phyloP scores from a whole-genome alignment of 1,139 yeast species.

The Ogataea hybrid region DNA sequence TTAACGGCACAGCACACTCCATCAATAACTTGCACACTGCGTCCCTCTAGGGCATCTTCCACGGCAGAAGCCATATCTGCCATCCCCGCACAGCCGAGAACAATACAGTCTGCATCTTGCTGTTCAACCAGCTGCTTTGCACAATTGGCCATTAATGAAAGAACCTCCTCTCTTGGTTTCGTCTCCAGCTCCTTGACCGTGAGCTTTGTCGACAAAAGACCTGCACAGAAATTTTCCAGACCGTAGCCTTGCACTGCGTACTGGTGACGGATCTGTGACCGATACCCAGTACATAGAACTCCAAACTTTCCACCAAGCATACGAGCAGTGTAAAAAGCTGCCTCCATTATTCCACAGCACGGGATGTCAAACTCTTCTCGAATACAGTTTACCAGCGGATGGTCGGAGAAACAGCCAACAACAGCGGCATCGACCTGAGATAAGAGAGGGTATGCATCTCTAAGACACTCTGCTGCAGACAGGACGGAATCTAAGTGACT shows the following conservation, averaged over 20 bases:
- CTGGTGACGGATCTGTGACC: conserved; percentile 29
- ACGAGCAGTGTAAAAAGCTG: conserved; percentile 24
- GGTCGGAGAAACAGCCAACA: conserved; percentile 34
- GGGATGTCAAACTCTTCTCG: conserved; percentile 34
- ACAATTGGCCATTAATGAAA: conserved; percentile 27
- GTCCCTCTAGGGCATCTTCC: conserved; percentile 25
- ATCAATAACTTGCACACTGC: conserved; percentile 27
- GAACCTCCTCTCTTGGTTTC: conserved; percentile 33
- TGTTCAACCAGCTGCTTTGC: conserved; percentile 30
- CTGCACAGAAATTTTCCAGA: conserved; percentile 32
- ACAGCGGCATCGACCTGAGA: conserved; percentile 30
- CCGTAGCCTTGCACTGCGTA: conserved; percentile 32
- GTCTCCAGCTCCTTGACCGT: conserved; percentile 35
- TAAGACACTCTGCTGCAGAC: conserved; percentile 30
- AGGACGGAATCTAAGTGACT: conserved; percentile 33
- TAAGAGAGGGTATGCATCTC: conserved; percentile 28
- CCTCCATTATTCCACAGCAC: conserved; percentile 33
- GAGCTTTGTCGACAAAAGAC: conserved; percentile 33
- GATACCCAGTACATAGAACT: conserved; percentile 27
- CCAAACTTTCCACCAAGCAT: conserved; percentile 26
- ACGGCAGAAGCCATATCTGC: conserved; percentile 35
- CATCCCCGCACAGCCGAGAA: conserved; percentile 39
- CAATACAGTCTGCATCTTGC: conserved; percentile 32
- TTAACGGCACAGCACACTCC: conserved; percentile 32
- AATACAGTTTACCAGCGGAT: conserved; percentile 31